These are phyloP conservation scores for Moringa oleifera DNA, from an alignment of 345 rosid genomes.

Conservation along the genomic window DNA sequence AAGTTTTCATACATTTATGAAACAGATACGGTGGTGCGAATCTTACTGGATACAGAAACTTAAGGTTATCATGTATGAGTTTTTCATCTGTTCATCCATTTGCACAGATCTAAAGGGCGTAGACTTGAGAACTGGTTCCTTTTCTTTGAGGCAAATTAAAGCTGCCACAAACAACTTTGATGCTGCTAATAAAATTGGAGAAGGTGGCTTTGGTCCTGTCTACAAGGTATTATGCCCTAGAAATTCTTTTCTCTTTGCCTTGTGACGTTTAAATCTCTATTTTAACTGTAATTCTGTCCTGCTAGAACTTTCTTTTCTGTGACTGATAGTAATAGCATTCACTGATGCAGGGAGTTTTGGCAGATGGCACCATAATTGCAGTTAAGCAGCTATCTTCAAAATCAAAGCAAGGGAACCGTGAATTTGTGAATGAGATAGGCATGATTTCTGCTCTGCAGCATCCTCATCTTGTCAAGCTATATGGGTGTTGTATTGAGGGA, in stretches of 20 bases:
- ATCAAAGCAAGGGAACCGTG: slow-evolving; percentile 41
- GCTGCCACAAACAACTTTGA: slow-evolving; percentile 37
- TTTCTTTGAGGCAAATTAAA: slow-evolving; percentile 27
- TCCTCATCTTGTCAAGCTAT: slow-evolving; percentile 38
- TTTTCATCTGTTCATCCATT: not conserved
- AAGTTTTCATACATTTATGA: too few species aligned
- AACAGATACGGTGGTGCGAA: not conserved
- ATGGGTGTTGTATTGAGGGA: slow-evolving; percentile 40
- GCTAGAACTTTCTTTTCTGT: not conserved
- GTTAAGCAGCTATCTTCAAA: slow-evolving; percentile 37
- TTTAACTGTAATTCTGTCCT: not conserved
- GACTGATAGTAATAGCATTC: not conserved
- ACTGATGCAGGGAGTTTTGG: slow-evolving; percentile 21
- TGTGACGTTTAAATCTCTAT: not conserved
- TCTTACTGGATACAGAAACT: not conserved
- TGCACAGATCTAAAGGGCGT: slow-evolving; percentile 16
- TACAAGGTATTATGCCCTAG: slow-evolving; percentile 23
- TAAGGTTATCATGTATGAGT: not conserved
- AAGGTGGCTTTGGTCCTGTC: slow-evolving; percentile 45
- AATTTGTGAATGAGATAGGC: slow-evolving; percentile 40
- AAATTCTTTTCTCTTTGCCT: too few species aligned
- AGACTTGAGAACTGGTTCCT: slow-evolving; percentile 21
- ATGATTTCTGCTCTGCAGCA: slow-evolving; percentile 38
- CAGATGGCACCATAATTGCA: slow-evolving; percentile 30
- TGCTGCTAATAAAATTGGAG: slow-evolving; percentile 32